Percentiles rank a stretch among this genome's conserved stretches.
phyloP scores from a whole-genome alignment of 2,329 filamentous ascomycete species.

The Calonectria pauciramosa region DNA sequence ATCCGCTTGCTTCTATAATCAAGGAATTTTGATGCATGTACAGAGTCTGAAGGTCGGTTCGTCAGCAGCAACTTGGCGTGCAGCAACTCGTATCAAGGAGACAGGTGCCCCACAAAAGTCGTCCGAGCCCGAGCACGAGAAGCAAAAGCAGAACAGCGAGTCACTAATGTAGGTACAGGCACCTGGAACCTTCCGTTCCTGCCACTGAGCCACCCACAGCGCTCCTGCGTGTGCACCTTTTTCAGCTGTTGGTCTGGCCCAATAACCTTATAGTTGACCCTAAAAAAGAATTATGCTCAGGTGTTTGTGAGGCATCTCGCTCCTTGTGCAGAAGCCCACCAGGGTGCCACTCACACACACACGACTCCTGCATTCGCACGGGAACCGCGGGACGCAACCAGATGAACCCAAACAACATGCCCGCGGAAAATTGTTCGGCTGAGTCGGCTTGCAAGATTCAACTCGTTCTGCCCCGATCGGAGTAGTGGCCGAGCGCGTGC shows the following conservation, averaged over 20 bases:
- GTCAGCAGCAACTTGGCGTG: conserved; percentile 25
- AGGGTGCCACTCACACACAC: background rate
- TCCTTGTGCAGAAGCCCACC: conserved; percentile 1
- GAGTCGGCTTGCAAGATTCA: background rate
- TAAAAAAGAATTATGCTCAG: conserved; percentile 2
- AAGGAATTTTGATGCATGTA: background rate
- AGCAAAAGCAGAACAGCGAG: conserved; percentile 31
- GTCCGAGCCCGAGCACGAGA: conserved; percentile 28
- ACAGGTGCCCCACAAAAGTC: conserved; percentile 35
- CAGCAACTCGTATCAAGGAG: conserved; percentile 39
- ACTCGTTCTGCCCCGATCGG: background rate
- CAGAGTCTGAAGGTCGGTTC: background rate
- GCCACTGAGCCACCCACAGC: background rate
- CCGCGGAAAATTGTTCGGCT: background rate
- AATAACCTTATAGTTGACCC: conserved; percentile 17
- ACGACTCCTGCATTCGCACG: conserved; percentile 13
- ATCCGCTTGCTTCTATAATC: background rate
- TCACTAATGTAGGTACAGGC: conserved; percentile 39
- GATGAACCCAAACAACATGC: background rate
- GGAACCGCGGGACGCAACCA: conserved; percentile 26
- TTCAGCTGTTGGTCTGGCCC: background rate
- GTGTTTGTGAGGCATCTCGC: background rate
- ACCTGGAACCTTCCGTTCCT: conserved; percentile 25
- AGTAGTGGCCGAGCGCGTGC: background rate
- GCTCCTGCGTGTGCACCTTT: background rate